Percentiles rank a stretch among this genome's conserved stretches.
Conservation (phyloP, 148 eudicot genomes). For the Beta vulgaris region DNA sequence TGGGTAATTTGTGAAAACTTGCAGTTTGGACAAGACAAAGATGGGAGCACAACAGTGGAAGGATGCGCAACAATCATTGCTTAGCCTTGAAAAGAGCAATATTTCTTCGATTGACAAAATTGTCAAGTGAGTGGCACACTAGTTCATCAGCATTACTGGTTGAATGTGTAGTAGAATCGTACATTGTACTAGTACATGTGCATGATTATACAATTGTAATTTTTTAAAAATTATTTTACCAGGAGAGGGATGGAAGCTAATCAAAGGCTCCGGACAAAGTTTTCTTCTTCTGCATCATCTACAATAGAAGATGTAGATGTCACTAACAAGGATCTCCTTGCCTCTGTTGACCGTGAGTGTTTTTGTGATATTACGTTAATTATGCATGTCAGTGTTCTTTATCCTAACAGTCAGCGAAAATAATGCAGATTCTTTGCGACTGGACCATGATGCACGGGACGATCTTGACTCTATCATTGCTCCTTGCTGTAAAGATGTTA, state of each 20-base stretch:
- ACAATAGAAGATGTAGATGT: conserved; percentile 58
- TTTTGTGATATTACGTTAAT: not conserved
- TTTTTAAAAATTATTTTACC: not conserved
- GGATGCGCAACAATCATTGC: conserved; percentile 77
- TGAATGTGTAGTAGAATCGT: not conserved
- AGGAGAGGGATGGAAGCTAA: conserved; percentile 87
- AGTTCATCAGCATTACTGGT: conserved; percentile 6
- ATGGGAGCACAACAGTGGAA: conserved; percentile 85
- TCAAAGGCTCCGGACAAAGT: conserved; percentile 56
- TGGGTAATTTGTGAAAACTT: conserved; percentile 1
- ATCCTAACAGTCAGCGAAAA: conserved; percentile 4
- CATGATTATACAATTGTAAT: not conserved
- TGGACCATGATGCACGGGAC: conserved; percentile 71
- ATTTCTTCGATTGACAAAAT: conserved; percentile 80
- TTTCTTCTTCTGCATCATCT: conserved; percentile 83
- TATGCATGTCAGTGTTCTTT: not conserved
- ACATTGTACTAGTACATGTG: not conserved
- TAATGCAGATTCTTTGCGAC: conserved; percentile 78
- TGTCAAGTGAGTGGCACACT: conserved; percentile 50
- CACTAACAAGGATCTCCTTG: conserved; percentile 73
- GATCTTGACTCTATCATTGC: conserved; percentile 84
- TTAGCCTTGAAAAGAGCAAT: conserved; percentile 71
- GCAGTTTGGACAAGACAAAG: conserved; percentile 75
- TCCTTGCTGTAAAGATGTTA: conserved; percentile 85
- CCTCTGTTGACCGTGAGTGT: conserved; percentile 76